A percentile compares a stretch with the other conserved stretches of the same genome.
phyloP scores from a whole-genome alignment of 805 yeast genomes.

The Cyberlindnera veronae region DNA sequence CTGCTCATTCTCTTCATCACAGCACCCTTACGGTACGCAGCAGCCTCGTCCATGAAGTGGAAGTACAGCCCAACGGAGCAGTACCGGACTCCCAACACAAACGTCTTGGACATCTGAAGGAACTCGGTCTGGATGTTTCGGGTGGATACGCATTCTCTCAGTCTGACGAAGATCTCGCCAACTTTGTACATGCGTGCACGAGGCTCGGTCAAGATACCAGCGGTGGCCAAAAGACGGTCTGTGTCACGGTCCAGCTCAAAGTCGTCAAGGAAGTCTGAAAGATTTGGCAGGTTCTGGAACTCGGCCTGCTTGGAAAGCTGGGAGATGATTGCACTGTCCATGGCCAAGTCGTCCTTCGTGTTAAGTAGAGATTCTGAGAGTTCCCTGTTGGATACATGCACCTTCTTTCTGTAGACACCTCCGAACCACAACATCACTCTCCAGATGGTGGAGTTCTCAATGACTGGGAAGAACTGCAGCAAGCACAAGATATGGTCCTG shows the following conservation, averaged over 20 bases:
- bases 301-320: not conserved
- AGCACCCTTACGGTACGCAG: no score
- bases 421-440: constrained; percentile 3
- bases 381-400: not conserved
- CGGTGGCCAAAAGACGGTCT: not conserved
- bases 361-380: not conserved
- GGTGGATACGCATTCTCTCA: not conserved
- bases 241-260: constrained; percentile 5
- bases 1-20: no score
- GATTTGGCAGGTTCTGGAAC: not conserved
- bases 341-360: constrained; percentile 1
- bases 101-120: constrained; percentile 1
- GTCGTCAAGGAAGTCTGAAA: not conserved
- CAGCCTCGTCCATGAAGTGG: no score
- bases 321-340: not conserved
- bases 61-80: constrained; percentile 1
- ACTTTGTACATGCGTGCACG: not conserved
- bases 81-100: not conserved
- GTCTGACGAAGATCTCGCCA: not conserved
- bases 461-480: not conserved
- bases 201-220: not conserved
- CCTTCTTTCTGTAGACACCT: not conserved
- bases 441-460: not conserved
- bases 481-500: not conserved
- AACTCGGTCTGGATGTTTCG: not conserved